Evolutionary conservation across 2,329 filamentous ascomycete genomes (phyloP).

Genomic region (Pseudogymnoascus sp.): DNA sequence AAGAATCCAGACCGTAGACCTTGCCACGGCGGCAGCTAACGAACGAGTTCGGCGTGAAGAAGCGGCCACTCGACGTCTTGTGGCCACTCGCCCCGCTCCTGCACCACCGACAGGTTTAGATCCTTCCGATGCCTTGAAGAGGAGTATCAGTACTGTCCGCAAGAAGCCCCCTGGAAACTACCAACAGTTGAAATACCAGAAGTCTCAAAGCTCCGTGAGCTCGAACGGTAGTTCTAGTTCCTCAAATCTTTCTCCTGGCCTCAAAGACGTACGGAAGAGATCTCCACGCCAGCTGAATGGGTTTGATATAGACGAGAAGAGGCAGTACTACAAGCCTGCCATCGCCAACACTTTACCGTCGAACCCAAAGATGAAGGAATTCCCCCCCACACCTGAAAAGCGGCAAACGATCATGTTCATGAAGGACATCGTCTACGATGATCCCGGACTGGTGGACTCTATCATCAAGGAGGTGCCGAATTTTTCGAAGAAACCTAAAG

Average conservation of each 20-base stretch:
- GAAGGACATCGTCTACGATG: constrained; percentile 47
- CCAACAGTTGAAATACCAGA: constrained; percentile 13
- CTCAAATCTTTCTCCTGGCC: constrained; percentile 24
- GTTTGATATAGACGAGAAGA: constrained; percentile 18
- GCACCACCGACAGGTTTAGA: constrained; percentile 15
- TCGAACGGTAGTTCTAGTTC: constrained; percentile 24
- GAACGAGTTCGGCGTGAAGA: constrained; percentile 24
- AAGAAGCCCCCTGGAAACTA: constrained; percentile 15
- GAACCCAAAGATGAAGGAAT: background rate
- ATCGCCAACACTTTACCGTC: constrained; percentile 11
- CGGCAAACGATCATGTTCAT: constrained; percentile 47
- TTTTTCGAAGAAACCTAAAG: constrained; percentile 21
- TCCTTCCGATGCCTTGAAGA: constrained; percentile 17
- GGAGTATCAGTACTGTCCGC: constrained; percentile 18
- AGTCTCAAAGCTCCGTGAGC: constrained; percentile 9
- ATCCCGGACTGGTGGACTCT: constrained; percentile 39
- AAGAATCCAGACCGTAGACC: constrained; percentile 26
- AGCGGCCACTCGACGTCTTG: constrained; percentile 18
- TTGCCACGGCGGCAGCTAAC: constrained; percentile 23
- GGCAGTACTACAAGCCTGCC: constrained; percentile 4
- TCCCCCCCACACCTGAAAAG: constrained; percentile 18
- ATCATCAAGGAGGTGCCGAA: constrained; percentile 39
- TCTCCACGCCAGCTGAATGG: constrained; percentile 21
- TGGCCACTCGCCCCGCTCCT: constrained; percentile 19
- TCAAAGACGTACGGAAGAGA: constrained; percentile 24